phyloP scores from a whole-genome alignment of 306 rosid genomes.

The Castanospermum australe region DNA sequence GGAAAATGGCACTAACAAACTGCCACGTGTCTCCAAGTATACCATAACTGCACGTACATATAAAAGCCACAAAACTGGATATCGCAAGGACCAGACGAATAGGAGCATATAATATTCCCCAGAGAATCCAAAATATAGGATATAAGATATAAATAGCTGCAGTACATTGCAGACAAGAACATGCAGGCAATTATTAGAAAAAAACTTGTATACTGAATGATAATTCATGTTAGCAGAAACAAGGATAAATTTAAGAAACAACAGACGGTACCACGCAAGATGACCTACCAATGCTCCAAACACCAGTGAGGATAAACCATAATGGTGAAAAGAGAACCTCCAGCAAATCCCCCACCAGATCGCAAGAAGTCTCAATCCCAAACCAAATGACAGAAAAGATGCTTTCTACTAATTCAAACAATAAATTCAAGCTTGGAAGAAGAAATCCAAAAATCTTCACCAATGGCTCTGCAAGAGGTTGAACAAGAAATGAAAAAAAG shows the following conservation, averaged over 20 bases:
- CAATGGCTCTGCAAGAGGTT: slow-evolving; percentile 62
- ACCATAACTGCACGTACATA: slow-evolving; percentile 34
- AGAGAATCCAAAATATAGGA: slow-evolving; percentile 66
- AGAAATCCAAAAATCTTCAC: slow-evolving; percentile 60
- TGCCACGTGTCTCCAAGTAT: slow-evolving; percentile 52
- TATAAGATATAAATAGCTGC: slow-evolving; percentile 65
- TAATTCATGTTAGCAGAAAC: background rate
- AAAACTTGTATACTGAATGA: slow-evolving; percentile 5
- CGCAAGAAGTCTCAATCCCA: slow-evolving; percentile 48
- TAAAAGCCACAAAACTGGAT: slow-evolving; percentile 46
- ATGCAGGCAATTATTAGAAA: slow-evolving; percentile 13
- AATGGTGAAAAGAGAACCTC: slow-evolving; percentile 68
- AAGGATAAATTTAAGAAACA: background rate
- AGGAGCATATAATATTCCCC: slow-evolving; percentile 78
- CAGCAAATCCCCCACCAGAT: slow-evolving; percentile 49
- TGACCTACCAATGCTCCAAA: slow-evolving; percentile 75
- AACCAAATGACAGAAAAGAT: slow-evolving; percentile 59
- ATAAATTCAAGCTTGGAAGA: slow-evolving; percentile 59
- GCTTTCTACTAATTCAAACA: slow-evolving; percentile 49
- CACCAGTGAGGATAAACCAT: slow-evolving; percentile 52
- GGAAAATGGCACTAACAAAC: slow-evolving; percentile 54
- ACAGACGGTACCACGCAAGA: slow-evolving; percentile 4
- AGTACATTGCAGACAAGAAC: slow-evolving; percentile 28
- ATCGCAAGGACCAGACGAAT: slow-evolving; percentile 51
- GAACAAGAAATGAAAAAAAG: slow-evolving; percentile 67